These are phyloP conservation scores for Leccinum fallax DNA, from an alignment of 1,284 basidiomycete species.

Conservation along the genomic window DNA sequence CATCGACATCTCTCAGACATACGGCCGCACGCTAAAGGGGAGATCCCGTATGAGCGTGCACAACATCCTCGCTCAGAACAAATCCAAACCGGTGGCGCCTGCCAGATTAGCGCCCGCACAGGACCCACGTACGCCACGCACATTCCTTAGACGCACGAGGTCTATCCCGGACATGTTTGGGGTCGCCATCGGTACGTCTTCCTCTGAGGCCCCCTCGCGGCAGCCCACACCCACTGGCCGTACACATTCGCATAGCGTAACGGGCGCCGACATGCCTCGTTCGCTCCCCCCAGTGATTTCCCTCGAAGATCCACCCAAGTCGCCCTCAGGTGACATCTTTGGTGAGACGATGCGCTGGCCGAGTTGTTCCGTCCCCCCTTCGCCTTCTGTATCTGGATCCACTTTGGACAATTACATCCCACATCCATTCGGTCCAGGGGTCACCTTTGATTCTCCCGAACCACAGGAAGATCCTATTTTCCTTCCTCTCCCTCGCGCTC, in stretches of 20 bases:
- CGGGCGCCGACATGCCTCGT: too few relatives aligned
- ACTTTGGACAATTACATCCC: conserved; percentile 32
- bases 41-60: conserved; percentile 71
- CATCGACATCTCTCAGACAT: conserved; percentile 22
- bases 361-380: conserved; percentile 37
- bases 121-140: conserved; percentile 5
- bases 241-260: too few relatives aligned
- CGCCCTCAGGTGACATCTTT: conserved; percentile 55
- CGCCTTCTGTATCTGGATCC: conserved; percentile 28
- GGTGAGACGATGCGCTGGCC: conserved; percentile 61
- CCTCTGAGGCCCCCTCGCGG: too few relatives aligned
- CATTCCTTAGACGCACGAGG: too few relatives aligned
- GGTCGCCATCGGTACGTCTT: too few relatives aligned
- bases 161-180: too few relatives aligned
- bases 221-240: too few relatives aligned
- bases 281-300: too few relatives aligned
- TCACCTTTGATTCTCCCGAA: conserved; percentile 24
- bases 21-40: conserved; percentile 29
- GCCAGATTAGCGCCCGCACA: conserved; percentile 15
- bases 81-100: conserved; percentile 45
- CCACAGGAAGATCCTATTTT: too few relatives aligned
- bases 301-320: too few relatives aligned
- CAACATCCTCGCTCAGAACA: conserved; percentile 54
- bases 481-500: too few relatives aligned
- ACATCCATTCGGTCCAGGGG: conserved; percentile 65